A percentile compares a stretch with the other conserved stretches of the same genome.
Conservation (phyloP, 2,329 filamentous ascomycete species). For the Tolypocladium inflatum region DNA sequence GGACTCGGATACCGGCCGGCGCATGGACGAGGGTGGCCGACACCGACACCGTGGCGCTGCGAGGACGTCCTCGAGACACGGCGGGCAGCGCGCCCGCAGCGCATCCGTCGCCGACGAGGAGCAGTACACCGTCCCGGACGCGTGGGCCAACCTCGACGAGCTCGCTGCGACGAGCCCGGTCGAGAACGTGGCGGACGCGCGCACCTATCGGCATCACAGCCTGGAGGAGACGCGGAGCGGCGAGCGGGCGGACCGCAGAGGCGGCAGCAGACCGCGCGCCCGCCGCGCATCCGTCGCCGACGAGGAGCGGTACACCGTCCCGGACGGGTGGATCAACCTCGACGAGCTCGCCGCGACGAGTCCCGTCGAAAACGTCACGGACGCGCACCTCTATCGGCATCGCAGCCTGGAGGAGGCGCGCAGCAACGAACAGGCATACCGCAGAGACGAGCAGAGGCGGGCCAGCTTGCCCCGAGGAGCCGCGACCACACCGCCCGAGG, state of each 20-base stretch:
- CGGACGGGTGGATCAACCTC: constrained; percentile 28
- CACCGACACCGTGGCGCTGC: neutral
- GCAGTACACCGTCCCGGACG: constrained; percentile 13
- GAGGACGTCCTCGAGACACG: neutral
- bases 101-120: neutral
- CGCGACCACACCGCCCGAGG: constrained; percentile 3
- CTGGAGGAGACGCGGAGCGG: constrained; percentile 7
- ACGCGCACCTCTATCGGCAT: constrained; percentile 6
- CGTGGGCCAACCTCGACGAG: constrained; percentile 35
- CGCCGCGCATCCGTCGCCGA: neutral
- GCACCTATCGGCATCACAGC: constrained; percentile 6
- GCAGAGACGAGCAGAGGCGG: neutral
- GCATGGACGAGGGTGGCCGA: neutral
- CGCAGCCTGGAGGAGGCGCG: constrained; percentile 8
- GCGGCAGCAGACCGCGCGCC: neutral
- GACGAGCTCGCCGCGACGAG: constrained; percentile 29
- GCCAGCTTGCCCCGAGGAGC: neutral
- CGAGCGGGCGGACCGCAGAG: constrained; percentile 5
- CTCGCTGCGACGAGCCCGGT: constrained; percentile 21
- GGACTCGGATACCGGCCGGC: neutral
- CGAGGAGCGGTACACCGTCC: constrained; percentile 10
- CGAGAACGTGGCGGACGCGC: constrained; percentile 6
- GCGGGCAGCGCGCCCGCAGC: neutral
- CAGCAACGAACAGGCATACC: constrained; percentile 5
- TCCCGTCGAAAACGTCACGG: constrained; percentile 9